Evolutionary conservation across 179 eudicot genomes (phyloP).

Genomic region (Beta corolliflora): DNA sequence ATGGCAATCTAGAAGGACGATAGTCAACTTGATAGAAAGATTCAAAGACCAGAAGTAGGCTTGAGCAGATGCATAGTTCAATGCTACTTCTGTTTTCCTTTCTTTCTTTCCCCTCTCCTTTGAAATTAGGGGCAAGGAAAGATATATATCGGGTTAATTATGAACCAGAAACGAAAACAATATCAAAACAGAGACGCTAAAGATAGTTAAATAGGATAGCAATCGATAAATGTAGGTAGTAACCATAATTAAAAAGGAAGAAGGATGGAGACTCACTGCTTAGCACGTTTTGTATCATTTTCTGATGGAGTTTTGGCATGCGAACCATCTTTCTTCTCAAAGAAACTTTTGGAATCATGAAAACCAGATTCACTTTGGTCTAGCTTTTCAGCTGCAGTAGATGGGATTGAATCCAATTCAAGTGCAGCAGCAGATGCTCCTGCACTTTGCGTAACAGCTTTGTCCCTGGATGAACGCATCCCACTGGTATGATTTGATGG

Average conservation of each 20-base stretch:
- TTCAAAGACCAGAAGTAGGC: background rate
- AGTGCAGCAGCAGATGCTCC: conserved; percentile 41
- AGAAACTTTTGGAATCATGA: no score
- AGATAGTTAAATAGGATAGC: background rate
- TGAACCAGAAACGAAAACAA: background rate
- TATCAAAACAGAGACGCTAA: background rate
- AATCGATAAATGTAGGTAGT: background rate
- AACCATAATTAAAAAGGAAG: background rate
- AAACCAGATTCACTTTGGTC: conserved; percentile 48
- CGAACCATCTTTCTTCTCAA: no score
- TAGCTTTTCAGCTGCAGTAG: conserved; percentile 56
- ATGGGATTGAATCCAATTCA: conserved; percentile 45
- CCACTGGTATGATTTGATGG: conserved; percentile 39
- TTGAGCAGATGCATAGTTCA: background rate
- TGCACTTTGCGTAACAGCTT: conserved; percentile 35
- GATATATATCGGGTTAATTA: background rate
- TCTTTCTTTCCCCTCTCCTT: background rate
- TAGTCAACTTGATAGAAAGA: background rate
- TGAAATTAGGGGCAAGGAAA: background rate
- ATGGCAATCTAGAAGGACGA: background rate
- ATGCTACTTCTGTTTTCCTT: background rate
- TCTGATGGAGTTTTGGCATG: conserved; percentile 60
- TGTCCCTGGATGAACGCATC: conserved; percentile 54
- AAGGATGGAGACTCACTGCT: conserved; percentile 66
- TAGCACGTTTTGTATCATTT: conserved; percentile 87